A percentile compares a stretch with the other conserved stretches of the same genome.
These are phyloP conservation scores for Zizania latifolia DNA, from an alignment of 176 grass and related monocot genomes.

Conservation along the genomic window DNA sequence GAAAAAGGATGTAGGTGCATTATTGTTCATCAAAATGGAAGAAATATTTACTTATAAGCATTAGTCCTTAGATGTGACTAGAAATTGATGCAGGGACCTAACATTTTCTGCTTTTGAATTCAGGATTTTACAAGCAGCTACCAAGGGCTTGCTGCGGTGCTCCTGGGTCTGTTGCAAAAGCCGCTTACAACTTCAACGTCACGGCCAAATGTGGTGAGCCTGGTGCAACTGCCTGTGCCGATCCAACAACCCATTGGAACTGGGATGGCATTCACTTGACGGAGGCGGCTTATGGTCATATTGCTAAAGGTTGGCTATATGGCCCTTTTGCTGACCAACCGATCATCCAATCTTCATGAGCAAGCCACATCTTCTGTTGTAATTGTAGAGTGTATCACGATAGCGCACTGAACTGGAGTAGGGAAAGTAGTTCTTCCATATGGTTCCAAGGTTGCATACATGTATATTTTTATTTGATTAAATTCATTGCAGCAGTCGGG, in stretches of 20 bases:
- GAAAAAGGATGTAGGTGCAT: background rate
- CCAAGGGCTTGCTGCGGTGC: slow-evolving; percentile 52
- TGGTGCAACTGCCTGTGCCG: slow-evolving; percentile 40
- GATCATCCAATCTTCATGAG: slow-evolving; percentile 42
- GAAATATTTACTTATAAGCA: slow-evolving; percentile 14
- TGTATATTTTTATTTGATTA: slow-evolving; percentile 51
- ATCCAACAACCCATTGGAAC: slow-evolving; percentile 52
- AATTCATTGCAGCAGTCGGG: slow-evolving; percentile 38
- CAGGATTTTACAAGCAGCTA: slow-evolving; percentile 50
- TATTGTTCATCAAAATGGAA: slow-evolving; percentile 16
- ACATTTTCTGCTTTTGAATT: slow-evolving; percentile 15
- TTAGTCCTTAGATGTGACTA: background rate
- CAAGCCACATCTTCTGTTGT: background rate
- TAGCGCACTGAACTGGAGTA: slow-evolving; percentile 31
- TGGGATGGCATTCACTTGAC: slow-evolving; percentile 76
- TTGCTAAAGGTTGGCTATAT: slow-evolving; percentile 58
- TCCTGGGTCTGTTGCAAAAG: slow-evolving; percentile 32
- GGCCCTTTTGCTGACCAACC: slow-evolving; percentile 48
- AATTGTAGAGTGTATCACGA: slow-evolving; percentile 37
- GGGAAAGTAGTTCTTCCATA: slow-evolving; percentile 45
- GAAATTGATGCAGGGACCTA: slow-evolving; percentile 2
- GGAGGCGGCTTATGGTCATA: slow-evolving; percentile 50
- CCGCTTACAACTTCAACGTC: slow-evolving; percentile 57
- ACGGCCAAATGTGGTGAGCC: slow-evolving; percentile 44
- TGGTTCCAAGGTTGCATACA: slow-evolving; percentile 41